Evolutionary conservation across 2,329 filamentous ascomycete genomes (phyloP).

Genomic region (Epichloe typhina): DNA sequence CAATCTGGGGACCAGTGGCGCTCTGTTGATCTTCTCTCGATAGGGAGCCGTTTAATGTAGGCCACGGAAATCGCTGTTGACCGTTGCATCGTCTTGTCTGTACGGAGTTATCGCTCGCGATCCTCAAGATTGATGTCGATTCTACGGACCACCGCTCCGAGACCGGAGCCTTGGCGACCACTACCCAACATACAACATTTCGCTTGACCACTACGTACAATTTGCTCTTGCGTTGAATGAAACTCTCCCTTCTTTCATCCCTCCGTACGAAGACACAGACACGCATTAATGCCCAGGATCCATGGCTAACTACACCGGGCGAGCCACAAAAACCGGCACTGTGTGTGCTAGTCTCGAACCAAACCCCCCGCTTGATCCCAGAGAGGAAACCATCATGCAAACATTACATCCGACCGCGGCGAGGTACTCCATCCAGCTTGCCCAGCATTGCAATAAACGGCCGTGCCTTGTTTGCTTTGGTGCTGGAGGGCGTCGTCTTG

Average conservation of each 20-base stretch:
- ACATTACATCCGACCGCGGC: slow-evolving; percentile 2
- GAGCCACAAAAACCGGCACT: slow-evolving; percentile 1
- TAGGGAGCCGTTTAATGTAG: no score
- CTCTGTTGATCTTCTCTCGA: background rate
- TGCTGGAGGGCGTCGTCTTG: background rate
- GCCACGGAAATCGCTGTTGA: no score
- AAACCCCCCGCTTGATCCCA: slow-evolving; percentile 1
- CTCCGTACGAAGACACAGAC: background rate
- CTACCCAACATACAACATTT: background rate
- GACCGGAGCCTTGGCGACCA: background rate
- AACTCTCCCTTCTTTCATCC: background rate
- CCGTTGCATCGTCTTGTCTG: background rate
- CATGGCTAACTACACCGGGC: background rate
- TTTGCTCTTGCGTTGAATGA: background rate
- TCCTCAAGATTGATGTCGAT: no score
- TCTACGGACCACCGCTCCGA: background rate
- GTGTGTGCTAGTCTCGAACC: background rate
- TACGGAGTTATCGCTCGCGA: background rate
- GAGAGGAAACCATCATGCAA: slow-evolving; percentile 1
- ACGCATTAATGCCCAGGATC: background rate
- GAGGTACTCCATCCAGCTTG: background rate
- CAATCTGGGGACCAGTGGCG: background rate
- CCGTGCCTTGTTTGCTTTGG: background rate
- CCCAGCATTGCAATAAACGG: background rate
- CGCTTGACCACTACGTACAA: background rate